Evolutionary conservation across 2,329 filamentous ascomycete genomes (phyloP).

Genomic region (Neopestalotiopsis clavispora): DNA sequence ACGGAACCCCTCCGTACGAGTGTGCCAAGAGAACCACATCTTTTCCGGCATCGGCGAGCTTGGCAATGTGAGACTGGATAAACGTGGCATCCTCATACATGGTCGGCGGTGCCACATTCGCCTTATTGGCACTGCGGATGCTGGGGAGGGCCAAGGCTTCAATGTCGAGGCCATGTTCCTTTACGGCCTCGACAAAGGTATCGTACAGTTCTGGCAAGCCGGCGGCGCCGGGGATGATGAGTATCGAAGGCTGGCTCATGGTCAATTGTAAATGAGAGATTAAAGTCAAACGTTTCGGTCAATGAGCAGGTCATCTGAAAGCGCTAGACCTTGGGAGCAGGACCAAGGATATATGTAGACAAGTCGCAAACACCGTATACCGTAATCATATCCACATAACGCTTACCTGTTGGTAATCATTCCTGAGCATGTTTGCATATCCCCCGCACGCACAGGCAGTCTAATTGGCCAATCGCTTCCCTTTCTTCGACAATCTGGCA

Average conservation of each 20-base stretch:
- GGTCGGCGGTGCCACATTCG: slow-evolving; percentile 23
- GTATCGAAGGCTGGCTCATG: not conserved
- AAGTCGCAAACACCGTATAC: no score
- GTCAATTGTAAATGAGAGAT: not conserved
- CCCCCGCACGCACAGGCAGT: not conserved
- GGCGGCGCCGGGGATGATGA: slow-evolving; percentile 21
- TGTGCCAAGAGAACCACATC: slow-evolving; percentile 31
- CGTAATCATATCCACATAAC: no score
- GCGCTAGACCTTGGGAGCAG: no score
- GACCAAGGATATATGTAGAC: no score
- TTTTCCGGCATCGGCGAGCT: slow-evolving; percentile 38
- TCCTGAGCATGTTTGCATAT: not conserved
- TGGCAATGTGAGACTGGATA: slow-evolving; percentile 36
- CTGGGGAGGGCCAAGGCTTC: slow-evolving; percentile 24
- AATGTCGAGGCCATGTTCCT: slow-evolving; percentile 28
- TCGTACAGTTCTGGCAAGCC: slow-evolving; percentile 24
- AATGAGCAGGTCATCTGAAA: no score
- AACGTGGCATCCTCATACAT: slow-evolving; percentile 41
- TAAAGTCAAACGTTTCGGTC: no score
- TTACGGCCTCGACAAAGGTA: slow-evolving; percentile 21
- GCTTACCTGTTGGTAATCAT: not conserved
- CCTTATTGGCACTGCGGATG: slow-evolving; percentile 19
- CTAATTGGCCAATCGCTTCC: not conserved
- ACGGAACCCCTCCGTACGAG: slow-evolving; percentile 32
- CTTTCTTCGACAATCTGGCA: no score